phyloP scores from a whole-genome alignment of 2,329 filamentous ascomycete species.

The Mycosphaerelloides madeirae region DNA sequence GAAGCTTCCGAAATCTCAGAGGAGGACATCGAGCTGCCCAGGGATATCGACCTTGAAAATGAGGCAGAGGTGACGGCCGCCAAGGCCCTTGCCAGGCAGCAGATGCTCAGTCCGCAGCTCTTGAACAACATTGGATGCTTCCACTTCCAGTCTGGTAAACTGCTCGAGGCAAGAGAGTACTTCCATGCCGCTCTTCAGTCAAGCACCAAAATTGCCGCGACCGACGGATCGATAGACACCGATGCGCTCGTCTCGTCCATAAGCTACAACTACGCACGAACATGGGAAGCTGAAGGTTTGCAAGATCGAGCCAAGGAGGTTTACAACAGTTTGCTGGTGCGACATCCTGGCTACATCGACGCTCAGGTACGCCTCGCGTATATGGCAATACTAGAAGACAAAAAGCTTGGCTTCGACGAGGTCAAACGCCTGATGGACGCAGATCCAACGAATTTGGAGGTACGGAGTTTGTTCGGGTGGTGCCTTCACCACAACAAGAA shows the following conservation, averaged over 20 bases:
- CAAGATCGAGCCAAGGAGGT: slow-evolving; percentile 79
- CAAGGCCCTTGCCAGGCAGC: slow-evolving; percentile 55
- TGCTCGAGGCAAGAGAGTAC: slow-evolving; percentile 72
- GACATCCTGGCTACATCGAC: slow-evolving; percentile 86
- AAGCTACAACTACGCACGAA: slow-evolving; percentile 91
- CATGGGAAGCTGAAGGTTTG: slow-evolving; percentile 80
- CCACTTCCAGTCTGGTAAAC: slow-evolving; percentile 81
- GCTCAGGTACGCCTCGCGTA: slow-evolving; percentile 85
- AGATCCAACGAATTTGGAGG: slow-evolving; percentile 80
- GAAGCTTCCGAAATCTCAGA: slow-evolving; percentile 74
- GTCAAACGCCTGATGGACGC: slow-evolving; percentile 81
- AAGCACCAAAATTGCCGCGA: slow-evolving; percentile 76
- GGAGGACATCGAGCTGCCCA: slow-evolving; percentile 55
- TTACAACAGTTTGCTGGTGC: slow-evolving; percentile 78
- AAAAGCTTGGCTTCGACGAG: slow-evolving; percentile 77
- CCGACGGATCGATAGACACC: slow-evolving; percentile 56
- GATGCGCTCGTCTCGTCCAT: slow-evolving; percentile 93
- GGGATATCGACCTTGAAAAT: slow-evolving; percentile 28
- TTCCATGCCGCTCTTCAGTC: slow-evolving; percentile 90
- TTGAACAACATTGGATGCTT: slow-evolving; percentile 98
- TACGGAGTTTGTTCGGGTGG: slow-evolving; percentile 91
- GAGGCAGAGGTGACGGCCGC: slow-evolving; percentile 32
- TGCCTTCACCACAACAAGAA: slow-evolving; percentile 88
- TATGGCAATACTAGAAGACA: slow-evolving; percentile 75
- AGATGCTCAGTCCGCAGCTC: slow-evolving; percentile 79